A percentile compares a stretch with the other conserved stretches of the same genome.
These are phyloP conservation scores for Xylaria polymorpha DNA, from an alignment of 2,329 filamentous ascomycete genomes.

Conservation along the genomic window DNA sequence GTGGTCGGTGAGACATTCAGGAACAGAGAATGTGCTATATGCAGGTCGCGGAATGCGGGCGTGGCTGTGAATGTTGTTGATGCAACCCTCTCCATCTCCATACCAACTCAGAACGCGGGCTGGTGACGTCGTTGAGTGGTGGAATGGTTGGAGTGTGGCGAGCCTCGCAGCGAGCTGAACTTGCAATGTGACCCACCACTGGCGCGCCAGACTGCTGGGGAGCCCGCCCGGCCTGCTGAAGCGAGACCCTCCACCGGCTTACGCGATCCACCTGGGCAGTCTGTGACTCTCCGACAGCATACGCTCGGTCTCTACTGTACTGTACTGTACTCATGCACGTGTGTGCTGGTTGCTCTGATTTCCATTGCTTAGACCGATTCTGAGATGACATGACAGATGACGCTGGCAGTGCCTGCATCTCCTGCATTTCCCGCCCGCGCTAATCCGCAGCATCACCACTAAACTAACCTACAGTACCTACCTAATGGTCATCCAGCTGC, in stretches of 20 bases:
- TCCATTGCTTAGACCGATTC: slow-evolving; percentile 30
- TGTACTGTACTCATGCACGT: slow-evolving; percentile 12
- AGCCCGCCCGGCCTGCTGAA: slow-evolving; percentile 20
- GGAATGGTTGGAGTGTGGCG: background rate
- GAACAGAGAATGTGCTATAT: slow-evolving; percentile 13
- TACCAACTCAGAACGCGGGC: no score
- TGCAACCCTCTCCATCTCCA: slow-evolving; percentile 22
- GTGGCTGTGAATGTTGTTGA: slow-evolving; percentile 25
- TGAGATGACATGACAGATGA: slow-evolving; percentile 4
- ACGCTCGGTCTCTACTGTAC: background rate
- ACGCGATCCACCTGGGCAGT: slow-evolving; percentile 3
- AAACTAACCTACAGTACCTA: no score
- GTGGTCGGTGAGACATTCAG: slow-evolving; percentile 28
- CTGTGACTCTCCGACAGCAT: slow-evolving; percentile 25
- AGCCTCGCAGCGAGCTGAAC: slow-evolving; percentile 18
- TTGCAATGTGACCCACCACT: slow-evolving; percentile 15
- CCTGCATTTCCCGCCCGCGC: slow-evolving; percentile 24
- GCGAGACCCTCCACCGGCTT: slow-evolving; percentile 16
- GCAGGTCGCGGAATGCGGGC: slow-evolving; percentile 12
- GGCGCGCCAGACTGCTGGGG: slow-evolving; percentile 3
- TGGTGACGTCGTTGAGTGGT: slow-evolving; percentile 28
- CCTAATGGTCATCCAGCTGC: background rate
- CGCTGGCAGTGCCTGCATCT: slow-evolving; percentile 34
- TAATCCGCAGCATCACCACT: slow-evolving; percentile 22
- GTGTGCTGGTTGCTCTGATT: slow-evolving; percentile 29